Evolutionary conservation across 2,329 filamentous ascomycete genomes (phyloP).

Genomic region (Scedosporium aurantiacum): DNA sequence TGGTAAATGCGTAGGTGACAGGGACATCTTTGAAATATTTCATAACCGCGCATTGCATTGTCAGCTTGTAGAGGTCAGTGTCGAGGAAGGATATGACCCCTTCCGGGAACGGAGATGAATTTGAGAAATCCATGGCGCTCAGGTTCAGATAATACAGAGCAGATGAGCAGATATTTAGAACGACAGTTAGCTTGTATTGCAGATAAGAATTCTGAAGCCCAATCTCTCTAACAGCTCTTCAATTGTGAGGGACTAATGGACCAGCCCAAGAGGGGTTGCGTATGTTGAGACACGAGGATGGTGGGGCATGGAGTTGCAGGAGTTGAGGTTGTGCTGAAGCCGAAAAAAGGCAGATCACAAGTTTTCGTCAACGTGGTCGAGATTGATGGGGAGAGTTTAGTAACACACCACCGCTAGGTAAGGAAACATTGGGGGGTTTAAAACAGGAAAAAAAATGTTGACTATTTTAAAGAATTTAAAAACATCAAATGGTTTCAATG

Average conservation of each 20-base stretch:
- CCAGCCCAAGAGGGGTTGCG: background rate
- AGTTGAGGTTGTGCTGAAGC: background rate
- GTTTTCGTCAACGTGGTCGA: background rate
- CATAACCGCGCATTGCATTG: constrained; percentile 94
- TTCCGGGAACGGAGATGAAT: constrained; percentile 56
- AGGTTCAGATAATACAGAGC: background rate
- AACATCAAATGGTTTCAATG: background rate
- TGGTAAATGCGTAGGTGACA: constrained; percentile 90
- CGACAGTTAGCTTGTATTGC: background rate
- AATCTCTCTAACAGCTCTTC: too few species aligned
- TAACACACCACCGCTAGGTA: background rate
- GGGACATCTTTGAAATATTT: constrained; percentile 78
- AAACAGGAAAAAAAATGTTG: background rate
- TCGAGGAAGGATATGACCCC: constrained; percentile 76
- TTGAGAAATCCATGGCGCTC: constrained; percentile 52
- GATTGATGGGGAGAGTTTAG: background rate
- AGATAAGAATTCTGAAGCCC: too few species aligned
- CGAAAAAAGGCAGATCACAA: background rate
- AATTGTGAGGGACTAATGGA: background rate
- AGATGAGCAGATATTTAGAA: background rate
- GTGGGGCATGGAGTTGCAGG: background rate
- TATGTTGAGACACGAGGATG: background rate
- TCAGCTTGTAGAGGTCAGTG: constrained; percentile 86
- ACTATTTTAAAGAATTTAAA: background rate
- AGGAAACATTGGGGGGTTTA: background rate